Base-by-base conservation (phyloP, 768 basidiomycete genomes). In the Termitomyces sp. region DNA sequence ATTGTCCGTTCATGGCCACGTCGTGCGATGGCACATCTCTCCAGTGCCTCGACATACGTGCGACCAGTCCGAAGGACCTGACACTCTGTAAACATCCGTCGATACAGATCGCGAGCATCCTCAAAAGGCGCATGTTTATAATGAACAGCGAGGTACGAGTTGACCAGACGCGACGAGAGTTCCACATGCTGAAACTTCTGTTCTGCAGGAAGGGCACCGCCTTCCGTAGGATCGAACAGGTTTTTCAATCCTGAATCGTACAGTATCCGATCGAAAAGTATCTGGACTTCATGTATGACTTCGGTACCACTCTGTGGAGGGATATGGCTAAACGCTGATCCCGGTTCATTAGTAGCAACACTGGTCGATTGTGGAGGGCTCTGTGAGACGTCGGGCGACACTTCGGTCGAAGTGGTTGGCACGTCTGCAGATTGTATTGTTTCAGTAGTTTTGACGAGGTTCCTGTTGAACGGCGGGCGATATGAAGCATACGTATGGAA, bases 401-500 rank as follows among this genome's bases (percentile, higher is more conserved):
- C 4, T 10, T 51, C 50, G 1, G 47, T 55, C 18, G 53, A 31
- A 24, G 44, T n/a, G n/a, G 46, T 37, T 28, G 54, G 1, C 18
- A 41, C 24, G n/a, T 31, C 39, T 28, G 56, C 34, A 13, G 42
- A 28, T 37, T 42, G 12, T 22, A 3, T 16, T 3, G 61, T 57
- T 10, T 75, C 72, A 9, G 79, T 69, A 10, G 84, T 47, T 55
- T 74, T 72, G 8, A 86, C 79, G 13, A 75, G 69, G 4, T 73
- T 70, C 48, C 87, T 77, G 49, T 68, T 75, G 70, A 93, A 87
- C 0, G 89, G 85, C 2, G 89, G 86, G 41, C 75, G 77, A 73
- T 93, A 94, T 3, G 88, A 74, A 0, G 92, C 85, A 72, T 98
- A 97, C 0, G 92, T 79, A 70, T 95, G 88, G 71, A 98, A 94